Base-by-base conservation (phyloP, 495 filamentous ascomycete species). In the Podospora conica region DNA sequence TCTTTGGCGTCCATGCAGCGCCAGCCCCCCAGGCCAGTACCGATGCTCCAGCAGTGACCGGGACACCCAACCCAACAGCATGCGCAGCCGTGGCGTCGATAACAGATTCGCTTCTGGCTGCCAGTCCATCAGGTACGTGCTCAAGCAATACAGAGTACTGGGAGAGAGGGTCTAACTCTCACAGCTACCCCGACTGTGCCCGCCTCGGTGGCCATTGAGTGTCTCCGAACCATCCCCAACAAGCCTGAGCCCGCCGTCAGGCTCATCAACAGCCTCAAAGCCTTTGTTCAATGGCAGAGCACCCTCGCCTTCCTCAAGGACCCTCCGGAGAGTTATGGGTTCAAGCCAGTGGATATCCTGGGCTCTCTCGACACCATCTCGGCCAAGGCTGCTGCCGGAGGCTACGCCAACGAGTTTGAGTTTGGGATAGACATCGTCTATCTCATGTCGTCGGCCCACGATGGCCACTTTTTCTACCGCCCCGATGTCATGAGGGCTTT, bases 341-440 rank as follows among this genome's bases (percentile, higher is more conserved):
- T 76, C 29, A 73, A 77, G 1, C 55, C 75, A 4, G 71, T 78
- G 9, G 81, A 84, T 59, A 71, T 84, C 57, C 53, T 76, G 11
- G 77, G 67, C n/a, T 73, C 71, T 2, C 68, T 82, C 5, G 75
- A 79, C 61, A 65, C 68, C 7, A 79, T 83, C 61, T 54, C 66
- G 9, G 60, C 60, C 7, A 75, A 62, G 8, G 70, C 67, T 15
- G 56, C 60, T 12, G 59, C 60, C n/a, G 76, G 74, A 9, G 67
- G 61, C 12, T 86, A 77, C 65, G 70, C 65, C 18, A 83, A 75
- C 58, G 82, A 86, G 66, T 85, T 79, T 63, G 80, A 85, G 6
- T 84, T 85, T 67, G 81, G 84, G 24, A 55, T 78, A 9, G 79
- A 79, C 9, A 72, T 85, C 18, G 66, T 69, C 24, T 61, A 72